A percentile compares a stretch with the other conserved stretches of the same genome.
Evolutionary conservation across 768 basidiomycete genomes (phyloP).

Genomic region (Lentinus tigrinus): DNA sequence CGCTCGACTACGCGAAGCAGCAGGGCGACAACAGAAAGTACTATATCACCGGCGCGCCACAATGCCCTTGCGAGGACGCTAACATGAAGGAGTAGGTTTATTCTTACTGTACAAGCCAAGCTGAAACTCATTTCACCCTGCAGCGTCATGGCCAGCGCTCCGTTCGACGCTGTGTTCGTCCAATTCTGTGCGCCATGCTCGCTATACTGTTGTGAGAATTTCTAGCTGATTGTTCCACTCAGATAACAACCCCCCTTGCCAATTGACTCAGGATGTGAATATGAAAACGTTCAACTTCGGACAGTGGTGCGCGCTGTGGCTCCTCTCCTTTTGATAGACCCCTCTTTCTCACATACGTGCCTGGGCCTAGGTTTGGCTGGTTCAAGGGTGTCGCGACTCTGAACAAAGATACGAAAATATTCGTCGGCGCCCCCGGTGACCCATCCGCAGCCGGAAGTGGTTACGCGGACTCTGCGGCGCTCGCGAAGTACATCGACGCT

Average conservation of each 20-base stretch:
- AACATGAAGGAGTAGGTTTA: neutral
- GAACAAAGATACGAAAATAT: conserved; percentile 50
- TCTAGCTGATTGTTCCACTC: no score
- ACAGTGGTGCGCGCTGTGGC: no score
- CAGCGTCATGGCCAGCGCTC: conserved; percentile 54
- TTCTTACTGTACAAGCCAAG: neutral
- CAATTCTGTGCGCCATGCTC: conserved; percentile 44
- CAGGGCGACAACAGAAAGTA: conserved; percentile 52
- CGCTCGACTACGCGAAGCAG: conserved; percentile 37
- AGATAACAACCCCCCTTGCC: no score
- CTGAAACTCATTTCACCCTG: neutral
- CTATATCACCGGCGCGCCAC: conserved; percentile 64
- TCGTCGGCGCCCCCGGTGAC: conserved; percentile 62
- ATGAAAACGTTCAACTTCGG: no score
- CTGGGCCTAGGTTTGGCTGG: no score
- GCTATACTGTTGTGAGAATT: no score
- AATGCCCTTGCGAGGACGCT: conserved; percentile 65
- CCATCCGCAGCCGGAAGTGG: conserved; percentile 54
- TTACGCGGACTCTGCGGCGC: conserved; percentile 45
- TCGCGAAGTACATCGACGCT: conserved; percentile 43
- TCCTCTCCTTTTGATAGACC: no score
- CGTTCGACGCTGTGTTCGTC: conserved; percentile 73
- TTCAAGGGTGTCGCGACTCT: no score
- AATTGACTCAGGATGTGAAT: no score
- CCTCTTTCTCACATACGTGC: no score